Evolutionary conservation across 345 rosid genomes (phyloP), one percentile per base, ranked within the genome.

Genomic region (Acer yangbiense): DNA sequence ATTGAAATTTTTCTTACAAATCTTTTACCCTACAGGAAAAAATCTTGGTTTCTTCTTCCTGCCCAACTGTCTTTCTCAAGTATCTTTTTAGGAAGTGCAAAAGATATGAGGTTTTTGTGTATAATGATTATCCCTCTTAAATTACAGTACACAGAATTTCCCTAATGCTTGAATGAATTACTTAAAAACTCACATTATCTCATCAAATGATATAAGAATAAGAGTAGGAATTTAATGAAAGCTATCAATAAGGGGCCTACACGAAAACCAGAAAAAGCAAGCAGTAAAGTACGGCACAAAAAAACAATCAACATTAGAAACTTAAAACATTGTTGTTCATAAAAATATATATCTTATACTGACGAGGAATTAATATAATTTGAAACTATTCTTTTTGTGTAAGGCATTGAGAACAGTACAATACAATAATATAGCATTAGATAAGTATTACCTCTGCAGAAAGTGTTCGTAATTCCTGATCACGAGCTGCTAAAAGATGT

Each of bases 401-500:
- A 10, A 58, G 29, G 57, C 58, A 63, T 2, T 17, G 52, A 60
- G 20, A 35, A 43, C 46, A 43, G 46, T 50, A 29, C 17, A 13
- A 58, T 48, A 60, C 10, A 25, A 50, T n/a, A 12, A 12, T 62
- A 17, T 48, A 41, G 5, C 18, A 65, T 35, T 65, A 72, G 44
- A 32, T 21, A 65, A 66, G n/a, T 3, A 65, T 82, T 87, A 91
- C 97, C 93, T 94, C 98, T 63, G 98, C 98, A 74, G 96, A 88
- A 84, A 92, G 87, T 63, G 96, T 94, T 84, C 98, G 85, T 65
- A 94, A 82, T 77, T 94, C 98, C 80, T 94, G 98, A 83, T 94
- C 97, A 74, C 97, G 96, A 78, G 97, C 96, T 76, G 96, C 93
- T 83, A 94, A 87, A 68, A 94, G 79, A 82, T 94, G 97, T 73